These are phyloP conservation scores for Huntiella savannae DNA, from an alignment of 2,329 filamentous ascomycete species.

Conservation along the genomic window DNA sequence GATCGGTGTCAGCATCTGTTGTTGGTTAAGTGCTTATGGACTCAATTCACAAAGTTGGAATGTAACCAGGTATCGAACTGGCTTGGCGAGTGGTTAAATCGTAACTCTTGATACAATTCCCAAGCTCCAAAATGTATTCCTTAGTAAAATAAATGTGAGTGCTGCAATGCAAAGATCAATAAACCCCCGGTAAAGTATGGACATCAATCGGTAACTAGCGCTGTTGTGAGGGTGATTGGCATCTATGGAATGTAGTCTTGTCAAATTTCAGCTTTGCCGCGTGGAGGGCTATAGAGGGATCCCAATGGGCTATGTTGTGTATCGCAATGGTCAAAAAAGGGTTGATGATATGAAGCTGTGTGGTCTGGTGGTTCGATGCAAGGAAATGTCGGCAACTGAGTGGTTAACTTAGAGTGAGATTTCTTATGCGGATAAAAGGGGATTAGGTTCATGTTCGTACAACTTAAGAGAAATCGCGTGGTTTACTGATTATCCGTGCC, in stretches of 20 bases:
- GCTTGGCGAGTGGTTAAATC: not conserved
- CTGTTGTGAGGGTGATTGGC: conserved; percentile 2
- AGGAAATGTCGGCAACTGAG: too few relatives aligned
- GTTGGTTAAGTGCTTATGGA: not conserved
- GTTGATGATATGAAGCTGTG: too few relatives aligned
- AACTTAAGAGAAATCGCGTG: too few relatives aligned
- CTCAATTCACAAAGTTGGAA: not conserved
- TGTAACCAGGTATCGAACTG: not conserved
- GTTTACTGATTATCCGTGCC: too few relatives aligned
- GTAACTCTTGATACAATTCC: not conserved
- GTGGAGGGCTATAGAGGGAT: not conserved
- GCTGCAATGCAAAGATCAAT: not conserved
- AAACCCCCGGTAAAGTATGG: not conserved
- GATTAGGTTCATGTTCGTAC: too few relatives aligned
- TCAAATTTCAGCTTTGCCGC: not conserved
- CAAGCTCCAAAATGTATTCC: not conserved
- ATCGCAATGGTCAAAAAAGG: too few relatives aligned
- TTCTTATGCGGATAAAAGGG: too few relatives aligned
- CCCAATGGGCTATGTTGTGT: not conserved
- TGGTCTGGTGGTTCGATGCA: too few relatives aligned
- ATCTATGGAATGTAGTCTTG: not conserved
- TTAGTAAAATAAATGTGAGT: not conserved
- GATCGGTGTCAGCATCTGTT: not conserved
- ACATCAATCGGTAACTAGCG: not conserved
- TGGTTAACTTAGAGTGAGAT: too few relatives aligned